Base-by-base conservation (phyloP, 495 filamentous ascomycete genomes). In the Aspergillus carlsbadensis region DNA sequence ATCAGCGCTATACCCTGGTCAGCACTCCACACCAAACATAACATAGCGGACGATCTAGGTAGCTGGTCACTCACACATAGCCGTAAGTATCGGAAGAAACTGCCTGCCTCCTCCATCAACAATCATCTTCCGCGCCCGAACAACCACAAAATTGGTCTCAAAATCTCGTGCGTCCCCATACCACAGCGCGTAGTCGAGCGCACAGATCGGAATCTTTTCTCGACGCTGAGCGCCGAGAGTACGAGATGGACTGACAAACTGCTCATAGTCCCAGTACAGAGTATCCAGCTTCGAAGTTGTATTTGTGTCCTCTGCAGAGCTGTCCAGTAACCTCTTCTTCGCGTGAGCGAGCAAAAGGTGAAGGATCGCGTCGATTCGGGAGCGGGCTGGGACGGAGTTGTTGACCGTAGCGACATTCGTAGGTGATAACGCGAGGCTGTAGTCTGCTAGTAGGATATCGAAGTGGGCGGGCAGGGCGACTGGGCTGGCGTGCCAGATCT, bases 351-450 rank as follows among this genome's bases (percentile, higher is more conserved):
- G 26, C 24, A 35, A 1, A 18, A 33, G 44, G 20, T 33, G 26
- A 17, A 47, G 14, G 10, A 47, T 47, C 13, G 29, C 44, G 17
- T 47, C 44, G n/a, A 47, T 29, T 47, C 44, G 44, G 15, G 44
- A 29, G 6, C 29, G 26, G 5, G 14, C 21, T 29, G 26, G 44
- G 1, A 47, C 21, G 18, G 44, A 17, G 26, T 2, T 11, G 14
- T 44, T 13, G 10, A 29, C 7, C 33, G n/a, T 15, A 20, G 26
- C 10, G 11, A 2, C 14, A 7, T 18, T 18, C 3, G 29, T 47
- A 3, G 44, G 44, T 10, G 14, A 6, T 15, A 47, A 10, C n/a
- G 44, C 44, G 2, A 47, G 14, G 26, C 14, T 4, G 11, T 35
- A 47, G 15, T 47, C 44, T 10, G 33, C 44, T 7, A 47, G 5